Base-by-base conservation (phyloP, 2,329 filamentous ascomycete species). In the Leptographium galeiforme region DNA sequence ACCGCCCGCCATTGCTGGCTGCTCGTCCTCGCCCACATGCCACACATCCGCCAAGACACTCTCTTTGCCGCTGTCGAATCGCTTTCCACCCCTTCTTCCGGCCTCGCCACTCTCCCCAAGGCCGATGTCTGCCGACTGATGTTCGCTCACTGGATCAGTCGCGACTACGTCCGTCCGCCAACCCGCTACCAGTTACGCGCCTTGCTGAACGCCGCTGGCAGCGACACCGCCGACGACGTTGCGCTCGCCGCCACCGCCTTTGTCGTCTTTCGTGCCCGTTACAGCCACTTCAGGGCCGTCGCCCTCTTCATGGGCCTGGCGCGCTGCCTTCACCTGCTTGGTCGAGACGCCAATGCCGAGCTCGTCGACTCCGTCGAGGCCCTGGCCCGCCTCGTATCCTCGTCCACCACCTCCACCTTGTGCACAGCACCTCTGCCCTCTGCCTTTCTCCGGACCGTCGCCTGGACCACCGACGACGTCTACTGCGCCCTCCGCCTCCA, bases 81-180 rank as follows among this genome's bases (percentile, higher is more conserved):
- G 33, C 34, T 38, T 14, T 19, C 8, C 8, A 34, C 16, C 25
- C n/a, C 16, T 38, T n/a, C 16, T 18, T 12, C 10, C 33, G 14
- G 1, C 44, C 44, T 12, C 32, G 19, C 25, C 16, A 14, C n/a
- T 16, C 43, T n/a, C 30, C 46, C 50, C 11, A 61, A 64, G 19
- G 12, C 18, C 5, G 19, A 10, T 32, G 46, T 67, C 36, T 63
- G 61, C 47, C 57, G 59, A 6, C 57, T 68, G 41, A 49, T 66
- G 6, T 33, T 65, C 8, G 55, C 58, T 5, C 66, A 67, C 48
- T 68, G 66, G 66, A 40, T 48, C 12, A 67, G 63, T 46, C 60
- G 60, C 13, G 60, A 60, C 12, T 63, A 63, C 50, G 50, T 64
- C 45, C 48, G 43, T 40, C 25, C 43, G 33, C 44, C 44, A 19